Conservation (phyloP, 2,329 filamentous ascomycete species). For the Pseudocercospora pini-densiflorae region DNA sequence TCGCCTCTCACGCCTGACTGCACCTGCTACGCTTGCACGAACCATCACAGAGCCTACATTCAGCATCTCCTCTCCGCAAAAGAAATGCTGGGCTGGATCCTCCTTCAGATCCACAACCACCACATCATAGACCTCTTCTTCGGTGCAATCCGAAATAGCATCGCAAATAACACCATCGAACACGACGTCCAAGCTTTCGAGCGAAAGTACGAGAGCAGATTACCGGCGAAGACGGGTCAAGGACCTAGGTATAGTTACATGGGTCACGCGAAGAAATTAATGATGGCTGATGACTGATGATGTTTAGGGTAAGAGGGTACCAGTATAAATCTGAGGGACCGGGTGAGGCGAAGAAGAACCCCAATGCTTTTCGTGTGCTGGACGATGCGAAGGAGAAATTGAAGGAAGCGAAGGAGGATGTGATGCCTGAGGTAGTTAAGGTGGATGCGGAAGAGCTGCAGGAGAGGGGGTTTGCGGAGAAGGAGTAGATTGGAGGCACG, state of each 20-base stretch:
- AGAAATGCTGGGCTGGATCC: conserved; percentile 95
- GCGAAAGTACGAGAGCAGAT: conserved; percentile 66
- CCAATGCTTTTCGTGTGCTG: conserved; percentile 67
- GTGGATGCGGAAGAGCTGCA: conserved; percentile 58
- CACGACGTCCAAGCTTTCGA: conserved; percentile 65
- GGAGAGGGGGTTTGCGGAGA: conserved; percentile 42
- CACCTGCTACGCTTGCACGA: conserved; percentile 79
- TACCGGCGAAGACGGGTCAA: conserved; percentile 76
- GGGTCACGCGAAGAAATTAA: conserved; percentile 8
- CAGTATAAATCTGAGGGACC: conserved; percentile 74
- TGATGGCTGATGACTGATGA: conserved; percentile 18
- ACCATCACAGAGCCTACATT: conserved; percentile 84
- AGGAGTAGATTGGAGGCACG: conserved; percentile 18
- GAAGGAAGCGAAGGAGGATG: conserved; percentile 46
- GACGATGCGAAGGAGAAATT: conserved; percentile 54
- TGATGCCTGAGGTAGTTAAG: conserved; percentile 35
- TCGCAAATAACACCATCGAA: conserved; percentile 61
- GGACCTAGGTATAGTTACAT: conserved; percentile 64
- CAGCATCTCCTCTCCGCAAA: conserved; percentile 86
- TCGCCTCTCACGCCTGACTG: conserved; percentile 68
- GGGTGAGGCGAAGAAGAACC: conserved; percentile 70
- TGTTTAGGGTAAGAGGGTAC: conserved; percentile 73
- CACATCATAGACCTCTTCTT: conserved; percentile 76
- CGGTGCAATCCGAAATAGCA: conserved; percentile 66
- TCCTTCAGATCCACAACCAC: conserved; percentile 93